These are phyloP conservation scores for Rhodotorula kratochvilovae DNA, from an alignment of 768 basidiomycete genomes.

Conservation along the genomic window DNA sequence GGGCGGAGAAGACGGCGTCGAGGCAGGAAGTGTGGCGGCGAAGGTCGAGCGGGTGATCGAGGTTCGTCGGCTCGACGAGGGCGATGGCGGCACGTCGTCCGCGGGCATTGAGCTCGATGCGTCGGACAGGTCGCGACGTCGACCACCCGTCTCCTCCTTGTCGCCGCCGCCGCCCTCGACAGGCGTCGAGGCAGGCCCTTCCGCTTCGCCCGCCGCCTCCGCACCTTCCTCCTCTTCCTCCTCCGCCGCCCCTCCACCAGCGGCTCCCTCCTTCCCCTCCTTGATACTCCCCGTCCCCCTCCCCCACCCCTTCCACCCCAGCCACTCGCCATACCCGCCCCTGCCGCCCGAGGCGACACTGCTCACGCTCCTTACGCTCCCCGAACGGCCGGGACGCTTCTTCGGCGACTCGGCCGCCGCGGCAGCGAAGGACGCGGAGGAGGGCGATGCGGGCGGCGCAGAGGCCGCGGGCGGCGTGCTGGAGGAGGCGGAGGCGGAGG, in stretches of 20 bases:
- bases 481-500: not conserved
- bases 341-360: not conserved
- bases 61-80: not conserved
- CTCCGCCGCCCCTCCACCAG: not conserved
- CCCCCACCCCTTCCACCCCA: constrained; percentile 12
- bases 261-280: not conserved
- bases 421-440: not conserved
- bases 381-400: constrained; percentile 10
- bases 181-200: not conserved
- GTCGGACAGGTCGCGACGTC: not conserved
- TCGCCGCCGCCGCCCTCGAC: not conserved
- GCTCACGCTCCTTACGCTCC: constrained; percentile 23
- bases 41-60: not conserved
- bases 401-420: not conserved
- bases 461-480: not conserved
- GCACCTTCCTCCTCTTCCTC: not conserved
- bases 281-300: not conserved
- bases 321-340: constrained; percentile 26
- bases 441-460: not conserved
- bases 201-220: not conserved
- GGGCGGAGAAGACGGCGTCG: not conserved
- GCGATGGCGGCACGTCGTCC: not conserved
- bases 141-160: not conserved
- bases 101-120: not conserved
- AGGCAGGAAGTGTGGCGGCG: not conserved